A percentile compares a stretch with the other conserved stretches of the same genome.
Conservation (phyloP, 345 rosid species). For the Citrus sp. region DNA sequence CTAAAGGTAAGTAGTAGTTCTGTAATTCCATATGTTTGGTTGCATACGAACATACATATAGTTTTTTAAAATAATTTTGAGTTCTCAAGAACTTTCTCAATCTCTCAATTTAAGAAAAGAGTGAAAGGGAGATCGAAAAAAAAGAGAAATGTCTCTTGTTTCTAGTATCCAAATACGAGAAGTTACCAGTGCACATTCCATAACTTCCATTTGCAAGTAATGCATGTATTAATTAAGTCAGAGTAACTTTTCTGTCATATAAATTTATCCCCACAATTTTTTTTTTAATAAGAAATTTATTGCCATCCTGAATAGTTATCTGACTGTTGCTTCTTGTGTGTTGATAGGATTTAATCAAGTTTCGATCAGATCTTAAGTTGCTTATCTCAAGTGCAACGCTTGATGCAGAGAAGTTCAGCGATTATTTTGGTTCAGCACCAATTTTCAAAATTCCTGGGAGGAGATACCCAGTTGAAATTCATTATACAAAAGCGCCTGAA, state of each 20-base stretch:
- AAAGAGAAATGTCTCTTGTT: not conserved
- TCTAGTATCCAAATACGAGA: not conserved
- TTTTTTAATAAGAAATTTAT: not conserved
- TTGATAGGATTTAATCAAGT: slow-evolving; percentile 78
- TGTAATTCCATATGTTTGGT: not conserved
- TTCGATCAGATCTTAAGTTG: slow-evolving; percentile 80
- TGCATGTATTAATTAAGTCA: not conserved
- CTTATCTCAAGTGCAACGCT: slow-evolving; percentile 97
- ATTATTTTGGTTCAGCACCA: slow-evolving; percentile 93
- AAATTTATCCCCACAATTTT: not conserved
- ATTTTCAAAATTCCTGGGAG: slow-evolving; percentile 96
- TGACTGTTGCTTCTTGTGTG: slow-evolving; percentile 16
- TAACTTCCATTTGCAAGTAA: not conserved
- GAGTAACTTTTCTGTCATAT: not conserved
- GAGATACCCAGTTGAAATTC: slow-evolving; percentile 90
- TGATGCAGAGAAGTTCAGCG: slow-evolving; percentile 97
- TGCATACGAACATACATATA: not conserved
- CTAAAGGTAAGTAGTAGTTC: slow-evolving; percentile 64
- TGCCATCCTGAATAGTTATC: not conserved
- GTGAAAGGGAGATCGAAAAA: not conserved
- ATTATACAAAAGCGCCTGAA: slow-evolving; percentile 94
- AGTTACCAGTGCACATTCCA: not conserved
- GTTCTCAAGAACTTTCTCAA: not conserved
- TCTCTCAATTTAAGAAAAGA: not conserved
- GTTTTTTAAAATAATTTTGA: not conserved